Evolutionary conservation across 1,139 yeast species (phyloP), one percentile per base, ranked within the genome.

Genomic region (Zygosaccharomyces sapae): DNA sequence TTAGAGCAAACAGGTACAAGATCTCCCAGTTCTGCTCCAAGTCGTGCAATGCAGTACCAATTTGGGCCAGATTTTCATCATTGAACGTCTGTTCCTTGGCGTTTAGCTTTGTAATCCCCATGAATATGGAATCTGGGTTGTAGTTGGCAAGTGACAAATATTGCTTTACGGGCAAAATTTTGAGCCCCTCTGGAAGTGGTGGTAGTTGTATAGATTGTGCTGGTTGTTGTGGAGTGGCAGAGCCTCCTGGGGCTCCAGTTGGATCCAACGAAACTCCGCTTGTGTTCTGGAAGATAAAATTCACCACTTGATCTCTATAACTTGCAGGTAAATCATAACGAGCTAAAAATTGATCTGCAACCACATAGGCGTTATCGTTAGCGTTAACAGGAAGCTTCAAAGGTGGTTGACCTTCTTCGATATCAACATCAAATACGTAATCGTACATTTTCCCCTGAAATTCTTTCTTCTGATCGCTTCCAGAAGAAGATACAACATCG

Each of bases 401-500:
- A 0, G 97, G 88, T 2, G 97, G 97, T 34, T 73, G 79, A 0
- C 96, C 97, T 40, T 94, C 98, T 61, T 82, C 81, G 37, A 92
- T 77, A 65, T 94, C 97, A 22, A 94, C 97, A 65, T 94, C 97
- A 69, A 94, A 92, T 5, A 94, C 95, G 61, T 79, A 94, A 66
- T 94, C 99, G 70, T 87, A 94, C 58, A 74, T 76, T 50, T 78
- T 70, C 4, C 97, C 97, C 36, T 81, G 73, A 58, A 70, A 81
- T 39, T 73, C 77, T 31, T 73, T 72, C 61, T 88, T 88, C 47
- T 76, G 74, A 33, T 73, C 75, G 18, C 69, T 67, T 1, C 81
- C 72, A 0, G 83, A 73, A 1, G 86, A 73, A 5, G 85, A 81
- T 6, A 90, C 94, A 22, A 94, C 96, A 59, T 90, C 96, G 4